Base-by-base conservation (phyloP, 495 filamentous ascomycete genomes). In the Stereocaulon alpinum region DNA sequence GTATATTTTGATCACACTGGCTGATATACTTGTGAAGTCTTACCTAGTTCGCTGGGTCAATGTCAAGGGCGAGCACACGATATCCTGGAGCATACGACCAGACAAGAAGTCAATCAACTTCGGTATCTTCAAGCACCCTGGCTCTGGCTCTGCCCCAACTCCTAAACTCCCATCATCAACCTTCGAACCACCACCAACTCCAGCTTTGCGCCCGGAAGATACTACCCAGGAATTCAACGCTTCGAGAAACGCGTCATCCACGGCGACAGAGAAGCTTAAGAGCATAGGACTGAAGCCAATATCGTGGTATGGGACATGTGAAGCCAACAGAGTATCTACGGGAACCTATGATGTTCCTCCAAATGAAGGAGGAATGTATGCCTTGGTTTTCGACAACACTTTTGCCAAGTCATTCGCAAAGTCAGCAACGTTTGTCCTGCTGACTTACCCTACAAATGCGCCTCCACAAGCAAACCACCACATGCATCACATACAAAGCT, bases 21-120 rank as follows among this genome's bases (percentile, higher is more conserved):
- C 48, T 53, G 15, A 57, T 3, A 29, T 58, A 47, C 6, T 18
- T 30, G 48, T 44, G 11, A 65, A 98, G 93, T 94, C 90, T 43
- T 97, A 98, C 73, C 89, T 98, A 64, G 88, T 97, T 45, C 89
- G 93, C 66, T 98, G 94, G 94, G 87, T 97, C 62, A 83, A 88
- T 66, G 92, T 96, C 58, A 84, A 89, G 51, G 84, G 85, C 59
- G 84, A 83, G 51, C 86, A 95, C 69, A 95, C 93, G 61, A 93
- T 98, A 66, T 95, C 91, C 6, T 98, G 93, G 93, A 96, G 88
- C 68, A 83, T 97, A 27, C 89, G 97, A 66, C 94, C 93, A 7
- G 59, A 96, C 68, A 96, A 92, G 77, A 96, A 96, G 72, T 96
- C 91, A 27, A 85, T 98, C 70, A 96, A 96, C 73, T 96, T 97